These are phyloP conservation scores for Tylopilus plumbeoviolaceoides DNA, from an alignment of 768 basidiomycete species.

Conservation along the genomic window DNA sequence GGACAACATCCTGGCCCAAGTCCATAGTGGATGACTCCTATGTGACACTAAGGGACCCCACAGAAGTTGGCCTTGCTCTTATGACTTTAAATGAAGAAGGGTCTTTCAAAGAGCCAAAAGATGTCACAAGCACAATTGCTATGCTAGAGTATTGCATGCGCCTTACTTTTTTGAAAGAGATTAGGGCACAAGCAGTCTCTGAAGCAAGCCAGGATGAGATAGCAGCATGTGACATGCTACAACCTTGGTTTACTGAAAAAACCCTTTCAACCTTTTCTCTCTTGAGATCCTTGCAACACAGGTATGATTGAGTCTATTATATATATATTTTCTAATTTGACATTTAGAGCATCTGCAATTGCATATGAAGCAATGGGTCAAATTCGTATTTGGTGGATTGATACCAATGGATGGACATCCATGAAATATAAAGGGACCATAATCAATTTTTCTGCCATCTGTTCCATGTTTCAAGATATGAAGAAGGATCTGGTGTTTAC, in stretches of 20 bases:
- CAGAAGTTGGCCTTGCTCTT: no score
- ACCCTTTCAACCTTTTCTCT: no score
- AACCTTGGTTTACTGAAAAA: no score
- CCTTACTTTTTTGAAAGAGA: slow-evolving; percentile 1
- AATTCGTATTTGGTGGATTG: slow-evolving; percentile 6
- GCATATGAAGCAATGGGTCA: slow-evolving; percentile 3
- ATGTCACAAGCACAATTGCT: no score
- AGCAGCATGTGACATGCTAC: no score
- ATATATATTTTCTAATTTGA: neutral
- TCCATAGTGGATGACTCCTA: no score
- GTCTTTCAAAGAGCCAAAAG: no score
- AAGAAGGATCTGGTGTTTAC: neutral
- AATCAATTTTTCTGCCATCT: neutral
- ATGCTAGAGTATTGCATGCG: slow-evolving; percentile 7
- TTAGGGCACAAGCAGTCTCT: neutral
- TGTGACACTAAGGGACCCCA: no score
- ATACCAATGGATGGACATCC: neutral
- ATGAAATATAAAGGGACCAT: slow-evolving; percentile 1
- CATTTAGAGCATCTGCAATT: no score
- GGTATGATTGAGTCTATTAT: neutral
- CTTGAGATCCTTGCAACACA: slow-evolving; percentile 9
- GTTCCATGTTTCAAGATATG: neutral
- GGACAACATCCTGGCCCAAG: no score
- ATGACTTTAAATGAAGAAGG: no score
- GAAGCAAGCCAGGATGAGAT: no score